phyloP scores from a whole-genome alignment of 352 stramenopile genomes.

The Pythium chondricola region DNA sequence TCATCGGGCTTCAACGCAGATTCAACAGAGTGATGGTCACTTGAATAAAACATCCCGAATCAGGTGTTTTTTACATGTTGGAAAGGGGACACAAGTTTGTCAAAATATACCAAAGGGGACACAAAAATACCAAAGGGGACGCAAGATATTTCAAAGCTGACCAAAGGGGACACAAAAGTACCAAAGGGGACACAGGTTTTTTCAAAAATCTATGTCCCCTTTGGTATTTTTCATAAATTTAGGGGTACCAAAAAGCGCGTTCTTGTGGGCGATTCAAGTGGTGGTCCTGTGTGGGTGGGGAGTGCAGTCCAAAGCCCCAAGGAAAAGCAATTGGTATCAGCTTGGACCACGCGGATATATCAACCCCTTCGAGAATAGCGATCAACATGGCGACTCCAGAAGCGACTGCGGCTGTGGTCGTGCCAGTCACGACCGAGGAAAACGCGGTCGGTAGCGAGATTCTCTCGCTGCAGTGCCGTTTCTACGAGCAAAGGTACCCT shows the following conservation, averaged over 20 bases:
- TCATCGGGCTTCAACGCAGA: background rate
- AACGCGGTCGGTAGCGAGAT: slow-evolving; percentile 53
- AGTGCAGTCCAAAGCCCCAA: background rate
- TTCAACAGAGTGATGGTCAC: slow-evolving; percentile 6
- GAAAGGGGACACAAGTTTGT: background rate
- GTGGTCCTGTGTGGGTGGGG: slow-evolving; percentile 4
- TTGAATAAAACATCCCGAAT: background rate
- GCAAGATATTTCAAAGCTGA: too few relatives aligned
- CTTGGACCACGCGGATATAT: background rate
- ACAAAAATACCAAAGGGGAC: too few relatives aligned
- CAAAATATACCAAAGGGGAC: background rate
- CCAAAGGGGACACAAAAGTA: too few relatives aligned
- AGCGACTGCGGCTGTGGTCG: slow-evolving; percentile 9
- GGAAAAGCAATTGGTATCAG: slow-evolving; percentile 1
- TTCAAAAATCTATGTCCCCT: too few relatives aligned
- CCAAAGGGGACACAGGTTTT: too few relatives aligned
- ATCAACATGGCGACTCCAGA: slow-evolving; percentile 15
- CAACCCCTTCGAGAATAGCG: too few relatives aligned
- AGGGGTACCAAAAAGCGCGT: slow-evolving; percentile 6
- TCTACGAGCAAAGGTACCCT: slow-evolving; percentile 92
- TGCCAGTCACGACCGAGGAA: slow-evolving; percentile 35
- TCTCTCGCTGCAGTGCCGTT: slow-evolving; percentile 80
- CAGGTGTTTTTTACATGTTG: background rate
- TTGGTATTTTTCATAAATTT: slow-evolving; percentile 5
- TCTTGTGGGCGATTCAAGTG: slow-evolving; percentile 13